These are phyloP conservation scores for Claviceps pazoutovae DNA, from an alignment of 2,329 filamentous ascomycete species.

Conservation along the genomic window DNA sequence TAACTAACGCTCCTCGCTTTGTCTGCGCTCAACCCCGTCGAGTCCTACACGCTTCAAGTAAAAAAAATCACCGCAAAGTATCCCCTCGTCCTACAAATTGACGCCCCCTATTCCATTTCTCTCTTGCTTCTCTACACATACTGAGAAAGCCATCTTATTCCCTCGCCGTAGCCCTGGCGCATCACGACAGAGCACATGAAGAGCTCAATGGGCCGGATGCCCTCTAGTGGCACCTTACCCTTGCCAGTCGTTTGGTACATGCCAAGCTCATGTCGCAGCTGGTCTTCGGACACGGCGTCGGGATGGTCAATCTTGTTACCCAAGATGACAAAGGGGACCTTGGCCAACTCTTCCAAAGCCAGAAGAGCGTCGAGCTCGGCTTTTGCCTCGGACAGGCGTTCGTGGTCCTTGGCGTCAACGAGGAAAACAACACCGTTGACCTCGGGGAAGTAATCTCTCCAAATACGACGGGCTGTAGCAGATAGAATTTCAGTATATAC, in stretches of 20 bases:
- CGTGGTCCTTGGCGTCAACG: constrained; percentile 92
- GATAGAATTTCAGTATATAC: constrained; percentile 8
- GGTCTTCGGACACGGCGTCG: constrained; percentile 87
- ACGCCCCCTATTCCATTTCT: neutral
- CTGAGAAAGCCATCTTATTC: constrained; percentile 82
- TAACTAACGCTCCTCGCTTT: neutral
- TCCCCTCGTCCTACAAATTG: neutral
- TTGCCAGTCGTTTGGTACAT: constrained; percentile 95
- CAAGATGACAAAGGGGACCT: constrained; percentile 90
- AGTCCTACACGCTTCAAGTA: neutral
- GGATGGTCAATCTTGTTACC: constrained; percentile 99
- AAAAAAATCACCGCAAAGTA: neutral
- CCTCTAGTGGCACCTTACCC: constrained; percentile 84
- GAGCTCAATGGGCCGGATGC: constrained; percentile 87
- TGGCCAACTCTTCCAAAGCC: constrained; percentile 89
- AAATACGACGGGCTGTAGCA: constrained; percentile 69
- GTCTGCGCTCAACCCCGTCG: neutral
- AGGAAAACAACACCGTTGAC: constrained; percentile 95
- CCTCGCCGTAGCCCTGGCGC: constrained; percentile 89
- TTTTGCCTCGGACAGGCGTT: constrained; percentile 88
- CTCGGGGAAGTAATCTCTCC: constrained; percentile 96
- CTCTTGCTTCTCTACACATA: constrained; percentile 51
- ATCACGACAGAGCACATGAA: constrained; percentile 99
- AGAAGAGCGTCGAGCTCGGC: constrained; percentile 91
- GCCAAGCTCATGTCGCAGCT: constrained; percentile 81